Evolutionary conservation across 306 rosid species (phyloP).

Genomic region (Urtica urens): DNA sequence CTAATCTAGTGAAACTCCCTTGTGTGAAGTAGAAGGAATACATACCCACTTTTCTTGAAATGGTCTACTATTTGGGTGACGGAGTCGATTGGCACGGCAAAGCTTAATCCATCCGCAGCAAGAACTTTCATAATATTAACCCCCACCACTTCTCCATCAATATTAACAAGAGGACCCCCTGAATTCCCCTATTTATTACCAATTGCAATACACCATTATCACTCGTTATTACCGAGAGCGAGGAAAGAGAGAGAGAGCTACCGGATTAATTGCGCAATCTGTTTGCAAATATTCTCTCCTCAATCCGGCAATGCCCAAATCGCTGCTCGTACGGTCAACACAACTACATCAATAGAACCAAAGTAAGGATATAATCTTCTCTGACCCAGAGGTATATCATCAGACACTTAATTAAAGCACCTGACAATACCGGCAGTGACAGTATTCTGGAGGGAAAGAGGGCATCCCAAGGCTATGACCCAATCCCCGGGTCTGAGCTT

Average conservation of each 20-base stretch:
- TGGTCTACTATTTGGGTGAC: slow-evolving; percentile 60
- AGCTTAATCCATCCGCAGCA: slow-evolving; percentile 79
- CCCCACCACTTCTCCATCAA: slow-evolving; percentile 88
- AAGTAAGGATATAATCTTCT: background rate
- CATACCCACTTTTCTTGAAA: slow-evolving; percentile 74
- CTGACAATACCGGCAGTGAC: slow-evolving; percentile 93
- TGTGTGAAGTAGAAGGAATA: too few species aligned
- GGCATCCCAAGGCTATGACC: slow-evolving; percentile 82
- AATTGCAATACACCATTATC: background rate
- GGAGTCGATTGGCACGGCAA: slow-evolving; percentile 73
- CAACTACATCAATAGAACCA: slow-evolving; percentile 29
- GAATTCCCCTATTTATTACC: slow-evolving; percentile 61
- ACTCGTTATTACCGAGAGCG: background rate
- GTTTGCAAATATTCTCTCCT: slow-evolving; percentile 74
- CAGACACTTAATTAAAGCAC: slow-evolving; percentile 15
- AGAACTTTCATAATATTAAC: slow-evolving; percentile 64
- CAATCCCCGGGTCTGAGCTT: slow-evolving; percentile 90
- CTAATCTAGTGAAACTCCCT: too few species aligned
- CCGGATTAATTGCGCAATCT: slow-evolving; percentile 71
- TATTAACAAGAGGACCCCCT: slow-evolving; percentile 86
- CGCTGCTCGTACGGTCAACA: slow-evolving; percentile 88
- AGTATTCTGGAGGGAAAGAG: slow-evolving; percentile 82
- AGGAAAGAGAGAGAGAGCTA: slow-evolving; percentile 20
- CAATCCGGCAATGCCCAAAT: slow-evolving; percentile 71
- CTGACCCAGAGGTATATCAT: background rate